Conservation (phyloP, 2,329 filamentous ascomycete genomes). For the Pseudomassariella vexata region DNA sequence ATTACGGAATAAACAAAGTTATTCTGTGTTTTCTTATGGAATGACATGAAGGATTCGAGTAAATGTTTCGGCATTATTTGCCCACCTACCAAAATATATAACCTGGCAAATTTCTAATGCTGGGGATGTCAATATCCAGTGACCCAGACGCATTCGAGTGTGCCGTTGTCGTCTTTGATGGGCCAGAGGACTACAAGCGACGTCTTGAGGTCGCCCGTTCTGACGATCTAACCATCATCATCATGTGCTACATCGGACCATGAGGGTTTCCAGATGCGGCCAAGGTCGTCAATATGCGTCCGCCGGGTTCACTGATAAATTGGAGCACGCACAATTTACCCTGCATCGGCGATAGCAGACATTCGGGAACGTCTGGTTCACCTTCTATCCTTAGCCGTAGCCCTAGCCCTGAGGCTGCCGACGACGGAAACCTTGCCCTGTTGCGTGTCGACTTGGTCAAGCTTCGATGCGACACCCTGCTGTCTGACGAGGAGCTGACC, state of each 20-base stretch:
- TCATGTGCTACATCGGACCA: constrained; percentile 43
- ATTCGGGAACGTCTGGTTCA: constrained; percentile 48
- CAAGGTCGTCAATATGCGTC: constrained; percentile 41
- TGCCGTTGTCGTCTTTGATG: constrained; percentile 42
- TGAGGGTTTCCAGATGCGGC: constrained; percentile 44
- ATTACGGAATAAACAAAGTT: too few species aligned
- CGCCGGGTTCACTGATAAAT: constrained; percentile 19
- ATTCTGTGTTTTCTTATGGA: too few species aligned
- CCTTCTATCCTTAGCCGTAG: constrained; percentile 51
- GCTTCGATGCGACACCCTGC: constrained; percentile 41
- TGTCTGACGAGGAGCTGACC: constrained; percentile 34
- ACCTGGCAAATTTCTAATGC: too few species aligned
- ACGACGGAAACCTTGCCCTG: constrained; percentile 46
- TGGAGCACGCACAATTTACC: constrained; percentile 39
- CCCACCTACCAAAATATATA: too few species aligned
- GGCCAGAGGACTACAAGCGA: constrained; percentile 40
- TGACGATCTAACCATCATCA: constrained; percentile 35
- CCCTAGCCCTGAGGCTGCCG: constrained; percentile 48
- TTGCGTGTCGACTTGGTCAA: constrained; percentile 42
- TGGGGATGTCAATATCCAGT: too few species aligned
- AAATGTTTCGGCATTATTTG: too few species aligned
- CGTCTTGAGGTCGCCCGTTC: constrained; percentile 36
- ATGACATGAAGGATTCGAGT: too few species aligned
- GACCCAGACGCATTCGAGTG: constrained; percentile 43
- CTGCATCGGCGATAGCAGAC: constrained; percentile 48